Base-by-base conservation (phyloP, 768 basidiomycete genomes). In the Russula emetica region DNA sequence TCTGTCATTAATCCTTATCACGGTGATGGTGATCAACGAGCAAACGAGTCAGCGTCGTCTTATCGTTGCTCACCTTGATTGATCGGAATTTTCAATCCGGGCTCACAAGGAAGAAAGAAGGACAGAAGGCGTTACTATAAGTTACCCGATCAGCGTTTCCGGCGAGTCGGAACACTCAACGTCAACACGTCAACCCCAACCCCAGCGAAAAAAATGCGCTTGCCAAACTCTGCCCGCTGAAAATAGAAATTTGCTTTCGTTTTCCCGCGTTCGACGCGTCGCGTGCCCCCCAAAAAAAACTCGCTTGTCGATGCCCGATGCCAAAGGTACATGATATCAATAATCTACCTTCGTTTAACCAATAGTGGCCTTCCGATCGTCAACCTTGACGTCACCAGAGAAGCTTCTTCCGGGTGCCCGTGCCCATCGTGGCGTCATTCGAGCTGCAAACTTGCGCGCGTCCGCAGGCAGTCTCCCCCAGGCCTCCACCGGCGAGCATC, bases 141-240 rank as follows among this genome's bases (percentile, higher is more conserved):
- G n/a, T n/a, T n/a, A 98, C 75, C 98, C 96, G 2, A 85, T 99
- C 68, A 90, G 86, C n/a, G n/a, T n/a, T n/a, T n/a, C n/a, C n/a
- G n/a, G n/a, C 28, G 28, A 36, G 95, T 99, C 0, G 96, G 97
- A 42, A 94, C 96, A 74, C 82, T 96, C 53, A 97, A 92, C 69
- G 94, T 97, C 0, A 83, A 11, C 36, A 9, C 82, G n/a, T 97
- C 53, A 97, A 92, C 69, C 94, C 97, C 0, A 83, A 38, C 36
- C 94, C 8, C 10, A 98, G 98, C 70, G 4, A 6, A 30, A 4
- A 30, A 30, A 5, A 1, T 30, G 30, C 30, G 3, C 6, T 30
- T 30, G 3, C 6, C 30, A 4, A 28, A 28, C 28, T 28, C 4
- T 28, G 2, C 0, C 30, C 13, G 34, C 34, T 11, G 34, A 36